Conservation (phyloP, 2,329 filamentous ascomycete species). For the Scedosporium boydii region DNA sequence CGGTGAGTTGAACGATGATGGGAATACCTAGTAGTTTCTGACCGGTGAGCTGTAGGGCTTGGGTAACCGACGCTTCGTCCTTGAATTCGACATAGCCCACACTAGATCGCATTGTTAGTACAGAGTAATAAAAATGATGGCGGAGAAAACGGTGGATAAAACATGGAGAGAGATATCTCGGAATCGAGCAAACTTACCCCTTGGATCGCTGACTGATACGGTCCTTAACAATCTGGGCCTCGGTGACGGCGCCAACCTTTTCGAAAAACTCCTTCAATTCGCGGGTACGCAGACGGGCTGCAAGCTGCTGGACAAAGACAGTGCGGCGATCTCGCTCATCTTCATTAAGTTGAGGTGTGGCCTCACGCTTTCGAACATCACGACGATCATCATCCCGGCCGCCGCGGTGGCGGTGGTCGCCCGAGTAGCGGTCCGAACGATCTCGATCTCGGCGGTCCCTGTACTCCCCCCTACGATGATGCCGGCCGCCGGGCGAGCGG, state of each 20-base stretch:
- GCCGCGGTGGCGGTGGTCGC: slow-evolving; percentile 38
- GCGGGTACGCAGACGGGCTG: slow-evolving; percentile 82
- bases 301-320: slow-evolving; percentile 96
- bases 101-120: slow-evolving; percentile 43
- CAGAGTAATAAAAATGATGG: background rate
- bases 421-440: slow-evolving; percentile 35
- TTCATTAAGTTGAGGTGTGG: slow-evolving; percentile 70
- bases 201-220: slow-evolving; percentile 94
- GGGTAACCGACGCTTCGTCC: slow-evolving; percentile 83
- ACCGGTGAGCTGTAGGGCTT: slow-evolving; percentile 95
- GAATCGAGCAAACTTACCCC: slow-evolving; percentile 53
- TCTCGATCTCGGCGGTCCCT: slow-evolving; percentile 39
- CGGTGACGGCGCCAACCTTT: slow-evolving; percentile 86
- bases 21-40: slow-evolving; percentile 98
- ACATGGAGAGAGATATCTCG: background rate
- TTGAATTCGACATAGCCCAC: slow-evolving; percentile 99
- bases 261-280: slow-evolving; percentile 94
- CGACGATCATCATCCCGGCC: slow-evolving; percentile 27
- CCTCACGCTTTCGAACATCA: slow-evolving; percentile 41
- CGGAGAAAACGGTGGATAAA: background rate
- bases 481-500: slow-evolving; percentile 56
- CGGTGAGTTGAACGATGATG: slow-evolving; percentile 95
- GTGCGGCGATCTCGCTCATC: slow-evolving; percentile 95
- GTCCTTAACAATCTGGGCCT: slow-evolving; percentile 98
- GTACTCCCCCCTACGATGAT: slow-evolving; percentile 44